phyloP scores from a whole-genome alignment of 805 yeast genomes.

The Nakazawaea ishiwadae region DNA sequence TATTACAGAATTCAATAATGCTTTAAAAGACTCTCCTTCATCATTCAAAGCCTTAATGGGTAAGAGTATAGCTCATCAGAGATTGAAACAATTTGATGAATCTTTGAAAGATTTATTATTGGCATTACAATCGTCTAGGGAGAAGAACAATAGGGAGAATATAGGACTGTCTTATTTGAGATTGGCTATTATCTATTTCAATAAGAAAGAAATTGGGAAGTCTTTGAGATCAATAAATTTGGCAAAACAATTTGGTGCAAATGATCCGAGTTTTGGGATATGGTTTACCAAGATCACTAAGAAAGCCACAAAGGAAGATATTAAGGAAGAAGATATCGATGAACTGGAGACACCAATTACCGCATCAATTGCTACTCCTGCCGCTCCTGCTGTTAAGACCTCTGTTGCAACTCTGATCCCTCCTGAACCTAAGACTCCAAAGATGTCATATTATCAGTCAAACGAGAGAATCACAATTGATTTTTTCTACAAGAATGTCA shows the following conservation, averaged over 20 bases:
- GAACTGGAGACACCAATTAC: neutral
- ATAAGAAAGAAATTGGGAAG: conserved; percentile 32
- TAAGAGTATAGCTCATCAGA: conserved; percentile 45
- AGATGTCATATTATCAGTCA: conserved; percentile 75
- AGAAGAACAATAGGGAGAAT: conserved; percentile 39
- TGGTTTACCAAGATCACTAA: conserved; percentile 39
- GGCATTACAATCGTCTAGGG: conserved; percentile 42
- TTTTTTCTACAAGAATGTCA: conserved; percentile 64
- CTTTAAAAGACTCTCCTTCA: conserved; percentile 36
- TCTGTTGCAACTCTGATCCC: neutral
- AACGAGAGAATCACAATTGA: conserved; percentile 53
- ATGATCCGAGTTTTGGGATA: conserved; percentile 42
- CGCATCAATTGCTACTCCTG: neutral
- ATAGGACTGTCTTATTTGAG: conserved; percentile 46
- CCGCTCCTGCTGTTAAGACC: too few species aligned
- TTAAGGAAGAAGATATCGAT: conserved; percentile 25
- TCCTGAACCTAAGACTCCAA: conserved; percentile 26
- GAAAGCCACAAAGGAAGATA: conserved; percentile 25
- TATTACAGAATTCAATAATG: conserved; percentile 30
- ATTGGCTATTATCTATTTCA: conserved; percentile 42
- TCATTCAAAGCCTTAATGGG: conserved; percentile 45
- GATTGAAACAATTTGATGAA: conserved; percentile 39
- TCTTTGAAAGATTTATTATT: conserved; percentile 42
- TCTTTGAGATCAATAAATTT: conserved; percentile 38
- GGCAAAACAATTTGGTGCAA: conserved; percentile 37